Base-by-base conservation (phyloP, 208 protist species). In the Acanthamoeba healyi region DNA sequence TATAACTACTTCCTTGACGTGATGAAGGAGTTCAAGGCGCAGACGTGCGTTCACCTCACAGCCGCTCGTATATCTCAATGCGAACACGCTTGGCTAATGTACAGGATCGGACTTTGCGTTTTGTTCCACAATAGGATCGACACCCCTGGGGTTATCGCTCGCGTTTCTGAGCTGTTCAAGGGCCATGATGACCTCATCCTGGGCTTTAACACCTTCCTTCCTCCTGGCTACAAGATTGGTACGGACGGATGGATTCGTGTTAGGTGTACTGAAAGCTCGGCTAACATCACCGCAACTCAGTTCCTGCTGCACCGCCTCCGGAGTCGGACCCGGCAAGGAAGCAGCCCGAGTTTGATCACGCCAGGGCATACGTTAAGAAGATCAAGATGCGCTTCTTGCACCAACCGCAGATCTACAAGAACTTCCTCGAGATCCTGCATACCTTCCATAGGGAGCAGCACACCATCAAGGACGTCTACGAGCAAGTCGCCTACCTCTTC, bases 201-300 rank as follows among this genome's bases (percentile, higher is more conserved):
- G 7, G 97, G 97, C 38, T 98, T 98, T 94, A 98, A 98, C 95
- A 98, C 97, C 5, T 98, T 98, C 92, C 94, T 98, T 19, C 98
- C 98, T 44, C 94, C 95, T 15, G 97, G 95, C 46, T 98, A 96
- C 95, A 94, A 95, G 70, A 98, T 98, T 58, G 95, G 77, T 79
- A 44, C 10, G 32, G 7, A 74, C n/a, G 61, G 61, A 67, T 36
- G 9, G 61, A 26, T 22, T 67, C 29, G n/a, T n/a, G n/a, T n/a
- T n/a, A n/a, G n/a, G n/a, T n/a, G n/a, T n/a, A n/a, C n/a, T n/a
- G n/a, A n/a, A n/a, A n/a, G n/a, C n/a, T n/a, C n/a, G 44, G 12
- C 54, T 61, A 15, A 61, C 54, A 61, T 24, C 51, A 24, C 4
- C n/a, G 14, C 0, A n/a, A 22, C 44, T 72, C 22, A 77, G 67